phyloP scores from a whole-genome alignment of 2,329 filamentous ascomycete genomes.

The Hymenoscyphus infarciens region DNA sequence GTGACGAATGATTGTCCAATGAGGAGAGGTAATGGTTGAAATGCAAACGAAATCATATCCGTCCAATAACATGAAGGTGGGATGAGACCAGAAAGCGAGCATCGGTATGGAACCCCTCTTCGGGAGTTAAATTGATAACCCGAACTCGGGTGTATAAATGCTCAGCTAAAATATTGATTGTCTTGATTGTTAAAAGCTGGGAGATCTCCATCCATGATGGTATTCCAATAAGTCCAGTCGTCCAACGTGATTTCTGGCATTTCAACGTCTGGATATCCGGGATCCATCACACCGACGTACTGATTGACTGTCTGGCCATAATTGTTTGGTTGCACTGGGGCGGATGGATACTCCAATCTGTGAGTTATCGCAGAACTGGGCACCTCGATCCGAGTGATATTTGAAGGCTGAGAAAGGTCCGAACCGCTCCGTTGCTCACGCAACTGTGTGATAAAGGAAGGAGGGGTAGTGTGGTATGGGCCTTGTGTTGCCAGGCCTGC shows the following conservation, averaged over 20 bases:
- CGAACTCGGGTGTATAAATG: not conserved
- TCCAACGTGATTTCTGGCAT: constrained; percentile 27
- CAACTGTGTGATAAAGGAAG: constrained; percentile 24
- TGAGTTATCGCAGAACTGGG: not conserved
- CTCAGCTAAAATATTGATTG: not conserved
- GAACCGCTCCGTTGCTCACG: constrained; percentile 26
- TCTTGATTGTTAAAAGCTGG: constrained; percentile 19
- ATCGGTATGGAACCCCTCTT: not conserved
- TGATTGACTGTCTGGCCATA: constrained; percentile 10
- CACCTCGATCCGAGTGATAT: not conserved
- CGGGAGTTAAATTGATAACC: too few species aligned
- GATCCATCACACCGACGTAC: constrained; percentile 16
- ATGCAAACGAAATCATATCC: constrained; percentile 5
- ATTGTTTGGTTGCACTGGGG: not conserved
- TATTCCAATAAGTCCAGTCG: constrained; percentile 35
- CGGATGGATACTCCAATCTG: constrained; percentile 4
- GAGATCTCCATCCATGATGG: constrained; percentile 31
- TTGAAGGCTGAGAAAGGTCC: constrained; percentile 11
- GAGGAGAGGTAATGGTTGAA: not conserved
- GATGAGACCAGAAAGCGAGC: not conserved
- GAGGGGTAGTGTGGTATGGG: constrained; percentile 13
- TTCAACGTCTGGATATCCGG: constrained; percentile 3
- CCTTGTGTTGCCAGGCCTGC: constrained; percentile 15
- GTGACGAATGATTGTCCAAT: constrained; percentile 9
- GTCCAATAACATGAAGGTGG: not conserved